Conservation (phyloP, 768 basidiomycete genomes). For the Lactarius sp. region DNA sequence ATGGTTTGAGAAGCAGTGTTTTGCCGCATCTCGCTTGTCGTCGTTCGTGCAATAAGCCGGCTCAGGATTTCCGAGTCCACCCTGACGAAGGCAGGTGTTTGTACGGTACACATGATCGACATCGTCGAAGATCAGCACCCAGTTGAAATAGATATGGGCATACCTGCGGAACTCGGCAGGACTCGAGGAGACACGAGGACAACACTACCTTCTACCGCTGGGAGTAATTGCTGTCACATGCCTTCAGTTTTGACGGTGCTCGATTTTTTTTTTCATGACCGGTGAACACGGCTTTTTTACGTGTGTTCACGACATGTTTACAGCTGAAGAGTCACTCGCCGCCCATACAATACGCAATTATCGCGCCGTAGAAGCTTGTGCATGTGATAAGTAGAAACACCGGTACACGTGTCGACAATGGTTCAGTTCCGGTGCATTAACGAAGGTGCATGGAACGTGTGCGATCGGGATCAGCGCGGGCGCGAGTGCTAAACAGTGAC, state of each 20-base stretch:
- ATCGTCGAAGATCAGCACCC: neutral
- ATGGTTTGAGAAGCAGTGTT: neutral
- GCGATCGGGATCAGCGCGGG: neutral
- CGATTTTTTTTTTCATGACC: conserved; percentile 11
- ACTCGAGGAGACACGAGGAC: conserved; percentile 1
- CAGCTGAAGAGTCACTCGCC: neutral
- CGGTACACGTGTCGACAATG: neutral
- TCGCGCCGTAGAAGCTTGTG: neutral
- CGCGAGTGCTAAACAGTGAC: neutral
- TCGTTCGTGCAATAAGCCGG: neutral
- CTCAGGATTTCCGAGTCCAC: neutral
- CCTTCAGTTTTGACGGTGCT: neutral
- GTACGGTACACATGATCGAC: conserved; percentile 1
- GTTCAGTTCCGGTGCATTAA: neutral
- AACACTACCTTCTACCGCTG: neutral
- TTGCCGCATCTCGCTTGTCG: neutral
- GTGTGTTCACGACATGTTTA: conserved; percentile 9
- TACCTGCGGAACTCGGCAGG: neutral
- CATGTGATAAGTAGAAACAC: neutral
- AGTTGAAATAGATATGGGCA: neutral
- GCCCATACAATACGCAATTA: neutral
- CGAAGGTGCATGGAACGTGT: neutral
- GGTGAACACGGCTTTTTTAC: conserved; percentile 12
- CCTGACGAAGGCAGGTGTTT: neutral
- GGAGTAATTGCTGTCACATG: conserved; percentile 6